phyloP scores from a whole-genome alignment of 2,329 filamentous ascomycete species.

The Colletotrichum liaoningense region DNA sequence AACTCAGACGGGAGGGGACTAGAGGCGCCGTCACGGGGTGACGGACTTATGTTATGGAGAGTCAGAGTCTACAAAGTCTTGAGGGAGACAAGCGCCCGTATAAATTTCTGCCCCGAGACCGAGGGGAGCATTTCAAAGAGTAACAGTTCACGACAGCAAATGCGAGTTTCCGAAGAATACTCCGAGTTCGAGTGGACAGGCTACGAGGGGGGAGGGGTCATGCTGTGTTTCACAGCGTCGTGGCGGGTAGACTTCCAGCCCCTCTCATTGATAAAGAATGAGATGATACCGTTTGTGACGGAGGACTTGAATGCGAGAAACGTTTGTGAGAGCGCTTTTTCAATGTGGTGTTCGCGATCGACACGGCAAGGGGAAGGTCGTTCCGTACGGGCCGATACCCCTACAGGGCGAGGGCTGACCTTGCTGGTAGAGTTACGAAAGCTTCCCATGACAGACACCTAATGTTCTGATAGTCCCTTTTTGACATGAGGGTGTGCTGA shows the following conservation, averaged over 20 bases:
- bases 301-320: neutral
- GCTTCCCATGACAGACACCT: conserved; percentile 4
- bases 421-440: neutral
- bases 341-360: neutral
- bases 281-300: neutral
- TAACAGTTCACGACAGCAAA: neutral
- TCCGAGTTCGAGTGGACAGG: neutral
- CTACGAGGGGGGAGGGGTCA: neutral
- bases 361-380: neutral
- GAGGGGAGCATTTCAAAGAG: neutral
- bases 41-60: neutral
- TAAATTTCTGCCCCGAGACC: neutral
- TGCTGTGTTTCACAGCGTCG: neutral
- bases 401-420: too few species aligned
- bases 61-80: too few species aligned
- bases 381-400: neutral
- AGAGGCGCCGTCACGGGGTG: neutral
- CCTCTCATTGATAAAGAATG: neutral
- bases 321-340: neutral
- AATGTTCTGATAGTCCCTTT: conserved; percentile 17
- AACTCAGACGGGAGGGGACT: neutral
- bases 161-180: neutral
- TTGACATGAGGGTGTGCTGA: conserved; percentile 7
- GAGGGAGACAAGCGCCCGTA: too few species aligned
- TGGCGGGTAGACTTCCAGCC: neutral